Conservation (phyloP, 768 basidiomycete species). For the Phlebiopsis flavidoalba region DNA sequence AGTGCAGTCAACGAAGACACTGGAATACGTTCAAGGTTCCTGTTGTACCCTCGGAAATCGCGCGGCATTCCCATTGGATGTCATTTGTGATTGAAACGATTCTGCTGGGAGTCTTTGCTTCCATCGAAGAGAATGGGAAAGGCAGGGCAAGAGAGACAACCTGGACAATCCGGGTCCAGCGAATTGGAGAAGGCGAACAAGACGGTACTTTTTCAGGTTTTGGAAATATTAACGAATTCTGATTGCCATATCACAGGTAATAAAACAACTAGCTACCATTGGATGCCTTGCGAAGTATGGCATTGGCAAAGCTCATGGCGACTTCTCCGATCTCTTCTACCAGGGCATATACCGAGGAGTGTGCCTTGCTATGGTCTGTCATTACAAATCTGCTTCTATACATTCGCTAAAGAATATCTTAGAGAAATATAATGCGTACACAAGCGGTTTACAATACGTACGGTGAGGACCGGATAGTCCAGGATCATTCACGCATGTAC, state of each 20-base stretch:
- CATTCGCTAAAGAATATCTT: background rate
- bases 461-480: slow-evolving; percentile 29
- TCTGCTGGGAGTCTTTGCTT: background rate
- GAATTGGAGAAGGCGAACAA: slow-evolving; percentile 57
- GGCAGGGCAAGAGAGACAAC: slow-evolving; percentile 37
- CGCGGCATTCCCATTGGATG: background rate
- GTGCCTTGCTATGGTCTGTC: slow-evolving; percentile 36
- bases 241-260: slow-evolving; percentile 23
- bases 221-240: too few relatives aligned
- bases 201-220: slow-evolving; percentile 32
- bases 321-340: slow-evolving; percentile 37
- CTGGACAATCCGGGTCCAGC: slow-evolving; percentile 29
- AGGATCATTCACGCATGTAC: slow-evolving; percentile 34
- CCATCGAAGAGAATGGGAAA: slow-evolving; percentile 14
- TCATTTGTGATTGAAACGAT: slow-evolving; percentile 15
- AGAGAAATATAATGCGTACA: slow-evolving; percentile 28
- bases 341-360: slow-evolving; percentile 36
- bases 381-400: background rate
- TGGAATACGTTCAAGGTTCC: slow-evolving; percentile 23
- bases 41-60: slow-evolving; percentile 11
- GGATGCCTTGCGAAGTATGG: slow-evolving; percentile 28
- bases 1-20: slow-evolving; percentile 7
- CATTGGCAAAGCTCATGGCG: slow-evolving; percentile 30
- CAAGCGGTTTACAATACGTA: slow-evolving; percentile 18
- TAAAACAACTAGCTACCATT: slow-evolving; percentile 37